Percentiles rank a stretch among this genome's conserved stretches.
phyloP scores from a whole-genome alignment of 495 filamentous ascomycete genomes.

The Neurospora sublineolata region DNA sequence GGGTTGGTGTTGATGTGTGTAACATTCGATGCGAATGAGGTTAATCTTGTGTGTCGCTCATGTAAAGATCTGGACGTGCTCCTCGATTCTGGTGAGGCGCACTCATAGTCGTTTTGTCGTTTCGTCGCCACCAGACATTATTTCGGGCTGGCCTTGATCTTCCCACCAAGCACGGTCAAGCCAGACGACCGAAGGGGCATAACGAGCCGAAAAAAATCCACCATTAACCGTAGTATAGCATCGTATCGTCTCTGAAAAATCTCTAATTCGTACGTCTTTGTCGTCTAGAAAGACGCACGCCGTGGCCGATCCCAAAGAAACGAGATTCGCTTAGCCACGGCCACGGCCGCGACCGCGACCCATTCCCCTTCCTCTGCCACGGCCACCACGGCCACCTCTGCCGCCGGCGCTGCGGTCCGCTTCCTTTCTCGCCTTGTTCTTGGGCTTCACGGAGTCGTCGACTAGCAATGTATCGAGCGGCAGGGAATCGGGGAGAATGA shows the following conservation, averaged over 20 bases:
- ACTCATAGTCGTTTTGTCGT: not conserved
- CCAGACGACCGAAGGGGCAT: not conserved
- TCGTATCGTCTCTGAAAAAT: not conserved
- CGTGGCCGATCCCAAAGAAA: not conserved
- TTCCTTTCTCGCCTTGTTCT: slow-evolving; percentile 98
- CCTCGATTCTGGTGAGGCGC: not conserved
- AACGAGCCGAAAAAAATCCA: not conserved
- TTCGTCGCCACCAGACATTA: not conserved
- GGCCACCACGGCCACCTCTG: slow-evolving; percentile 46
- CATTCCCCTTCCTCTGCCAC: slow-evolving; percentile 44
- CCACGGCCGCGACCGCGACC: slow-evolving; percentile 13
- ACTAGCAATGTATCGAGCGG: slow-evolving; percentile 90
- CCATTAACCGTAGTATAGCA: not conserved
- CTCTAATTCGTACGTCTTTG: not conserved
- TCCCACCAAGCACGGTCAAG: not conserved
- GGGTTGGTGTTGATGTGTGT: not conserved
- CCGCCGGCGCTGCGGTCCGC: slow-evolving; percentile 51
- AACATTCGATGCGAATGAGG: not conserved
- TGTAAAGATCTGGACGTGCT: not conserved
- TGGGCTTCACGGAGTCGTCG: slow-evolving; percentile 93
- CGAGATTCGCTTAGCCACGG: slow-evolving; percentile 5
- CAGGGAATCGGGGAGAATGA: slow-evolving; percentile 79
- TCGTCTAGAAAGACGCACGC: not conserved
- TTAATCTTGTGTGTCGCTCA: not conserved
- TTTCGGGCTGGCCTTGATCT: not conserved